Percentiles rank a stretch among this genome's conserved stretches.
Evolutionary conservation across 192 early-diverging fungal species (phyloP).

Genomic region (Phycomyces nitens): DNA sequence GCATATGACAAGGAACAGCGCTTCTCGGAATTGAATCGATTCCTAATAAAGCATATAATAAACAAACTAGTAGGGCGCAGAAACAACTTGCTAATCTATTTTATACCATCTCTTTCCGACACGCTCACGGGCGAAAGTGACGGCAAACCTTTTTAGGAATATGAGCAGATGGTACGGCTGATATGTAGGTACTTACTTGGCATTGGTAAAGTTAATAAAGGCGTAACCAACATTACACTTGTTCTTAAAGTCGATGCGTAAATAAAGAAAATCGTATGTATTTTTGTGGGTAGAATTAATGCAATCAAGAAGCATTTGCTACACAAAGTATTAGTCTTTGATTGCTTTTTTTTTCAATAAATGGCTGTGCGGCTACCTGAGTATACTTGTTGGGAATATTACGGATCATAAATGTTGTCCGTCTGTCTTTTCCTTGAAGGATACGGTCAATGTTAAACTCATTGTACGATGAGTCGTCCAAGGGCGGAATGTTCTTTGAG

Average conservation of each 20-base stretch:
- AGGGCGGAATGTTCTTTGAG: background rate
- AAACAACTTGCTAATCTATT: background rate
- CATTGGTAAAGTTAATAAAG: slow-evolving; percentile 69
- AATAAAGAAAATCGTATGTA: slow-evolving; percentile 75
- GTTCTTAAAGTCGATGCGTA: slow-evolving; percentile 87
- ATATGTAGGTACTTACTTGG: too few relatives aligned
- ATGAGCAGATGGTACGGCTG: background rate
- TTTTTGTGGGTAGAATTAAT: slow-evolving; percentile 68
- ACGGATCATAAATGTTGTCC: slow-evolving; percentile 84
- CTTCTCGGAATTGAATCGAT: slow-evolving; percentile 79
- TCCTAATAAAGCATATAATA: slow-evolving; percentile 30
- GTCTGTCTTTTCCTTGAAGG: slow-evolving; percentile 43
- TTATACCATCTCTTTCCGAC: slow-evolving; percentile 72
- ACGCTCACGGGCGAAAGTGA: slow-evolving; percentile 60
- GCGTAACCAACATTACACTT: slow-evolving; percentile 85
- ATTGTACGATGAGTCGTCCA: background rate
- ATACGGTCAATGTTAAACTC: slow-evolving; percentile 25
- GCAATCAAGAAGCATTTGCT: slow-evolving; percentile 73
- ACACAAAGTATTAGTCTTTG: slow-evolving; percentile 9
- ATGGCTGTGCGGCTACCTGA: slow-evolving; percentile 41
- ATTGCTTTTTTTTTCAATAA: background rate
- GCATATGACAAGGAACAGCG: slow-evolving; percentile 72
- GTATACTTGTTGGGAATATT: slow-evolving; percentile 89
- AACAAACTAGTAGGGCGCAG: background rate
- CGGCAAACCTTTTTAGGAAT: slow-evolving; percentile 43